Evolutionary conservation across 202 grass and related monocot genomes (phyloP), one percentile per base, ranked within the genome.

Genomic region (Digitaria exilis): DNA sequence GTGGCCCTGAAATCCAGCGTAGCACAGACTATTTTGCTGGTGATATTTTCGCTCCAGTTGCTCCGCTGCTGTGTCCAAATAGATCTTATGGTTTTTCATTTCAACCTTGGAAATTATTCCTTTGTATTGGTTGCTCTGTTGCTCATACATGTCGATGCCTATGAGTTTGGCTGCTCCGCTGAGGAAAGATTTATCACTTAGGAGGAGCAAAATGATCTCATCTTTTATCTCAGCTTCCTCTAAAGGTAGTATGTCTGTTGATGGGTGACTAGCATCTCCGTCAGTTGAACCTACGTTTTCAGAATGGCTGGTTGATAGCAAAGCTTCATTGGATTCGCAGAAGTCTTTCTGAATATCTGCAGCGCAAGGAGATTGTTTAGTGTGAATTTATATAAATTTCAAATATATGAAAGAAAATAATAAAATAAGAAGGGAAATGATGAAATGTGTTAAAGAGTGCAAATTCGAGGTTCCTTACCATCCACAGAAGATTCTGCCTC

Each of bases 141-240:
- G 43, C 52, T 63, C 9, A 2, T 22, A 59, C 12, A 61, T 2
- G 4, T 34, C 24, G 0, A 77, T n/a, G 41, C 86, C 81, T 31
- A 77, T 29, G 10, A 91, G 66, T 17, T 93, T 46, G 26, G 83
- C 80, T 83, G 83, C 88, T 79, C 16, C 30, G 43, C 15, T 58
- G 28, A 87, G 57, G 56, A 95, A 95, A 32, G 69, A 75, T 43
- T 80, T 68, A 49, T 73, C 82, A 32, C 82, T 88, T 58, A 95
- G 76, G 85, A 95, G 90, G 60, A 93, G 32, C 78, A 88, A 63
- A 50, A 22, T 88, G 31, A 90, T 87, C 58, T 98, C 88, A 21
- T 90, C 92, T 68, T 59, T 88, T 87, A 87, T 81, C 82, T 80
- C 84, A 80, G 68, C 48, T 77, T 50, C 75, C 77, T 77, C 65